Conservation (phyloP, 2,329 filamentous ascomycete genomes). For the Fusarium domesticum region DNA sequence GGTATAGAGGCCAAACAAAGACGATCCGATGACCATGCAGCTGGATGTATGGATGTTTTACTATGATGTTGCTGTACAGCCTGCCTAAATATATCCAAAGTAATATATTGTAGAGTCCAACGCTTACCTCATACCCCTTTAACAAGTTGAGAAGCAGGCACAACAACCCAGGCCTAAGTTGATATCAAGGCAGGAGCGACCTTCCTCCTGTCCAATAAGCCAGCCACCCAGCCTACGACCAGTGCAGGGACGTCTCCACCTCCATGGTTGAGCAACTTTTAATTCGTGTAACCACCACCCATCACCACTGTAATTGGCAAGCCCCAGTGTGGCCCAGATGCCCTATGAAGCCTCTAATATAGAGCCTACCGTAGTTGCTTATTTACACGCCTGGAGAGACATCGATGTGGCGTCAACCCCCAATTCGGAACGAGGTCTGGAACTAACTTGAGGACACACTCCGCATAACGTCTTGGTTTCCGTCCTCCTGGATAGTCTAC, state of each 20-base stretch:
- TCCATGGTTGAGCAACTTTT: background rate
- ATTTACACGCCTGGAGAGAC: background rate
- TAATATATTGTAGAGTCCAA: too few relatives aligned
- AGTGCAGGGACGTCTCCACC: background rate
- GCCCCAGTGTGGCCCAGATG: background rate
- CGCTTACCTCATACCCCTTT: too few relatives aligned
- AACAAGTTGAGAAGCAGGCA: too few relatives aligned
- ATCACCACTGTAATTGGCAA: background rate
- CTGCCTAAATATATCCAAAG: too few relatives aligned
- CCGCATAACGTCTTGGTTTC: slow-evolving; percentile 1
- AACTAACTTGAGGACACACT: slow-evolving; percentile 8
- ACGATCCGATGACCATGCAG: too few relatives aligned
- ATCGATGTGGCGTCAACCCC: slow-evolving; percentile 13
- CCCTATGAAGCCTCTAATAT: too few relatives aligned
- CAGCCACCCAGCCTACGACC: background rate
- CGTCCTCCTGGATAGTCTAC: slow-evolving; percentile 17
- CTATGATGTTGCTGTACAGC: too few relatives aligned
- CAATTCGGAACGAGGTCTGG: slow-evolving; percentile 22
- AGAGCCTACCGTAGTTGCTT: too few relatives aligned
- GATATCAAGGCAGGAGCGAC: background rate
- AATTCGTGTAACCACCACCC: background rate
- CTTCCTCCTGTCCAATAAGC: background rate
- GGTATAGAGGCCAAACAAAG: too few relatives aligned
- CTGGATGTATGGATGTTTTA: too few relatives aligned
- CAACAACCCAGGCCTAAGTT: background rate